A percentile compares a stretch with the other conserved stretches of the same genome.
Conservation (phyloP, 768 basidiomycete species). For the Lactifluus pinguis region DNA sequence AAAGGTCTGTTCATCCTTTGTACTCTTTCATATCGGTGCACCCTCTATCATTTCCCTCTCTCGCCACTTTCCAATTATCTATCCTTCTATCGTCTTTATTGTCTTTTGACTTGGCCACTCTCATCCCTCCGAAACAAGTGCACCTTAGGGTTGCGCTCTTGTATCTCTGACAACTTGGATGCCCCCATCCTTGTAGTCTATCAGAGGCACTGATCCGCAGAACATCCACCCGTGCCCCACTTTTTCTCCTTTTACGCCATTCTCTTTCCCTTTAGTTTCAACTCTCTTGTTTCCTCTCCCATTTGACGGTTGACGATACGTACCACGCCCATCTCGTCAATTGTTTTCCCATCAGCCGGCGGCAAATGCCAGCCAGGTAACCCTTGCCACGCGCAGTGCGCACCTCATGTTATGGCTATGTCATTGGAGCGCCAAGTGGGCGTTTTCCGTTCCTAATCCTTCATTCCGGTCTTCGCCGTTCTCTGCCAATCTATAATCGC, state of each 20-base stretch:
- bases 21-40: conserved; percentile 53
- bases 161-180: neutral
- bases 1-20: conserved; percentile 54
- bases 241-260: neutral
- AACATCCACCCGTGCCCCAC: neutral
- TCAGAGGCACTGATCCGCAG: neutral
- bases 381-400: neutral
- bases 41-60: neutral
- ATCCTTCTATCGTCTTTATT: neutral
- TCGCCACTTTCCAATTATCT: neutral
- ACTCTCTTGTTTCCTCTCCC: neutral
- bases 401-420: conserved; percentile 1
- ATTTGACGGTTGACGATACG: neutral
- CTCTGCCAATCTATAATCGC: neutral
- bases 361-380: neutral
- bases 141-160: neutral
- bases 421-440: neutral
- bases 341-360: neutral
- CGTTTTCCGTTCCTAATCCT: neutral
- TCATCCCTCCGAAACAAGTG: neutral
- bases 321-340: neutral
- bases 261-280: neutral
- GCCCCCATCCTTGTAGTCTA: neutral
- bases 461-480: neutral
- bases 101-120: neutral